Conservation (phyloP, 1,284 basidiomycete genomes). For the Apiotrichum akiyoshidainum region DNA sequence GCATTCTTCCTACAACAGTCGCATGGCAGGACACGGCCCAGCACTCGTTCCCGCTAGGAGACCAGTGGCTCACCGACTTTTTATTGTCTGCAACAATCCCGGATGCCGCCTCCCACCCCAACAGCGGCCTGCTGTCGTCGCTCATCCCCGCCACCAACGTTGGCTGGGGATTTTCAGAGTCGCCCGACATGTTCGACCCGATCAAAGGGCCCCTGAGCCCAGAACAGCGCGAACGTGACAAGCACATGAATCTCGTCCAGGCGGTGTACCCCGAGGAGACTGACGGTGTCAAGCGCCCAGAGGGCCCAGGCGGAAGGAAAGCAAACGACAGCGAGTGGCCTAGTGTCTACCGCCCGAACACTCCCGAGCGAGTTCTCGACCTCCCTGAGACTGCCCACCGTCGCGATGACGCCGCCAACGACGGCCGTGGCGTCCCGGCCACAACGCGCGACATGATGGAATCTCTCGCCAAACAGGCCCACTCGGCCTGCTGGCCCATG, state of each 20-base stretch:
- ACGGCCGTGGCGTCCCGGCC: background rate
- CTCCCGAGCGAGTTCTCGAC: constrained; percentile 16
- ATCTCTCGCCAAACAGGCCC: constrained; percentile 20
- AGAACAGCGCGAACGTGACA: constrained; percentile 3
- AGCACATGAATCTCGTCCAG: constrained; percentile 5
- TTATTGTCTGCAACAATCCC: constrained; percentile 13
- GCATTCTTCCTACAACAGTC: background rate
- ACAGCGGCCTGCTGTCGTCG: background rate
- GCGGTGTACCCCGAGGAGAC: constrained; percentile 16
- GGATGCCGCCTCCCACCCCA: background rate
- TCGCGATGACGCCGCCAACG: background rate
- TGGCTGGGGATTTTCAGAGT: constrained; percentile 19
- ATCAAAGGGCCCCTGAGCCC: constrained; percentile 17
- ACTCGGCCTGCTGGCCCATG: constrained; percentile 20
- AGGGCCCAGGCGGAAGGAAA: constrained; percentile 13
- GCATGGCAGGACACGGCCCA: background rate
- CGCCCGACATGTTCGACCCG: constrained; percentile 19
- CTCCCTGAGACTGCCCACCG: constrained; percentile 2
- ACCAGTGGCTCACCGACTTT: constrained; percentile 13
- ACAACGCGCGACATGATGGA: constrained; percentile 15
- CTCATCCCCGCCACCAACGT: background rate
- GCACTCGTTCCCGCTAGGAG: background rate
- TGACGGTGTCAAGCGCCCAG: constrained; percentile 14
- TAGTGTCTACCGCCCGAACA: constrained; percentile 21
- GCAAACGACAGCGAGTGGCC: constrained; percentile 24